phyloP scores from a whole-genome alignment of 176 grass and related monocot genomes.

The Lolium perenne region DNA sequence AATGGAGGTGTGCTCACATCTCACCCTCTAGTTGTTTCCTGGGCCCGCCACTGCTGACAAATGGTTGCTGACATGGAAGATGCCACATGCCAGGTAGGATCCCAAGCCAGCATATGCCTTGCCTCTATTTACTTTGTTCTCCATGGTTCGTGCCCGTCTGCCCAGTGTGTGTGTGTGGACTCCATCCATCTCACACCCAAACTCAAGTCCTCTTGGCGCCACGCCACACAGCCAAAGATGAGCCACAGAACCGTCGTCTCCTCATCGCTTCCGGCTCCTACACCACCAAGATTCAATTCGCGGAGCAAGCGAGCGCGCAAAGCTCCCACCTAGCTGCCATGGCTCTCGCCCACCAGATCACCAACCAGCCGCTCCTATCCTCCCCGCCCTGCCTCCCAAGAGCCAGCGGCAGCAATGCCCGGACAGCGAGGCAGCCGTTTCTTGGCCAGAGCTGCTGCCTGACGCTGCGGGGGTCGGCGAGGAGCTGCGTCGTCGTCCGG shows the following conservation, averaged over 20 bases:
- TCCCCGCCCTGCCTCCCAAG: slow-evolving; percentile 45
- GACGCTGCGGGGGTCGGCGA: slow-evolving; percentile 20
- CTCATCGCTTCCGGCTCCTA: slow-evolving; percentile 6
- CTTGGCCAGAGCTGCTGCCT: slow-evolving; percentile 37
- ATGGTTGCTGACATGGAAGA: neutral
- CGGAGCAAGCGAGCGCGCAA: neutral
- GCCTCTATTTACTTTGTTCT: slow-evolving; percentile 33
- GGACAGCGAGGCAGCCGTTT: slow-evolving; percentile 7
- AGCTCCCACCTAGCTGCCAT: slow-evolving; percentile 23
- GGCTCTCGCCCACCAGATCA: slow-evolving; percentile 54
- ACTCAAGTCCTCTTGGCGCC: slow-evolving; percentile 42
- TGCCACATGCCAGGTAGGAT: neutral
- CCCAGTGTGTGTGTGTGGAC: slow-evolving; percentile 45
- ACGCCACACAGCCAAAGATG: slow-evolving; percentile 38
- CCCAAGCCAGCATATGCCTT: neutral
- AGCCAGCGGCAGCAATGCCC: slow-evolving; percentile 27
- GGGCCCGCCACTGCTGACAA: neutral
- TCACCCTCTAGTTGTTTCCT: too few relatives aligned
- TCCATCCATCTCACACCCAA: slow-evolving; percentile 35
- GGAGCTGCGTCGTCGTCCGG: slow-evolving; percentile 29
- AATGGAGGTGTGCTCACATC: too few relatives aligned
- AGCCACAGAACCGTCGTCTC: slow-evolving; percentile 51
- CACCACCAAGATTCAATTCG: slow-evolving; percentile 30
- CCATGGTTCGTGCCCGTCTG: neutral
- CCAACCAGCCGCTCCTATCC: slow-evolving; percentile 56